A percentile compares a stretch with the other conserved stretches of the same genome.
Conservation (phyloP, 495 filamentous ascomycete genomes). For the Annulohypoxylon maeteangense region DNA sequence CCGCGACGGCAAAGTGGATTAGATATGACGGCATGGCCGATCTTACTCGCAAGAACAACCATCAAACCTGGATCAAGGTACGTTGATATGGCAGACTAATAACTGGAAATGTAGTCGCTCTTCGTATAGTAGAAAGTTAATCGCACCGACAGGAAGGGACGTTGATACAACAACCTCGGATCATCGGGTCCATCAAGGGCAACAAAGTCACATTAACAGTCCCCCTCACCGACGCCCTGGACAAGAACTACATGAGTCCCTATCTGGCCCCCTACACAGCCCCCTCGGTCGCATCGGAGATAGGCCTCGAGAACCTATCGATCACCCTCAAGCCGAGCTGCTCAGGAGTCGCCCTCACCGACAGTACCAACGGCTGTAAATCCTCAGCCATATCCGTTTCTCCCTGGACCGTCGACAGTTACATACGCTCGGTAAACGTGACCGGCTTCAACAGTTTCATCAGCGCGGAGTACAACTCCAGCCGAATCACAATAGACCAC, state of each 20-base stretch:
- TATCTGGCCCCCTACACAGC: constrained; percentile 19
- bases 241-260: constrained; percentile 21
- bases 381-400: constrained; percentile 18
- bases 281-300: not conserved
- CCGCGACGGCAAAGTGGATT: constrained; percentile 28
- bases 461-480: constrained; percentile 15
- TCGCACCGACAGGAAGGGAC: not conserved
- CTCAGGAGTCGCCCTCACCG: constrained; percentile 24
- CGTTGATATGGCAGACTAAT: not conserved
- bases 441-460: constrained; percentile 33
- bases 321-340: constrained; percentile 25
- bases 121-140: not conserved
- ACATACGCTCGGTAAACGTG: constrained; percentile 23
- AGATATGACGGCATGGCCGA: constrained; percentile 32
- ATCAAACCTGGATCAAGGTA: constrained; percentile 30
- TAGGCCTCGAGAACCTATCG: constrained; percentile 26
- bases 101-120: too few relatives aligned
- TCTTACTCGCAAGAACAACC: constrained; percentile 2
- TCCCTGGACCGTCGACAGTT: constrained; percentile 21
- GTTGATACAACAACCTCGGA: constrained; percentile 23
- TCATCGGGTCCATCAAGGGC: constrained; percentile 14
- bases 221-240: constrained; percentile 31
- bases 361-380: constrained; percentile 12
- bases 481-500: constrained; percentile 22
- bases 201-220: constrained; percentile 24